Evolutionary conservation across 2,329 filamentous ascomycete species (phyloP).

Genomic region (Hirsutella minnesotensis): DNA sequence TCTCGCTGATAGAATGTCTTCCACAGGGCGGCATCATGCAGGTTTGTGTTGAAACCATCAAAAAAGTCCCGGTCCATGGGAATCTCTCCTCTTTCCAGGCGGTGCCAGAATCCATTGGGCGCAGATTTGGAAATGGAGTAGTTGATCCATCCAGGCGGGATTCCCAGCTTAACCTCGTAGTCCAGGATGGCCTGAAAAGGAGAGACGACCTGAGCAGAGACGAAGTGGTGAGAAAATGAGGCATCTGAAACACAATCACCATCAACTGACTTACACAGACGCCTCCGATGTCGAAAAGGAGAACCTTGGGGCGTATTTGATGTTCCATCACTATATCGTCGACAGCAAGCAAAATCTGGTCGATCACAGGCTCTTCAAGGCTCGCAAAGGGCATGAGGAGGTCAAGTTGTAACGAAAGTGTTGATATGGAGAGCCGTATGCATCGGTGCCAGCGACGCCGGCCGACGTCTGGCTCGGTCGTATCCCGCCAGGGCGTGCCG

Average conservation of each 20-base stretch:
- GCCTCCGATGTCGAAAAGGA: slow-evolving; percentile 92
- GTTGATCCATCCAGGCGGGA: slow-evolving; percentile 86
- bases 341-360: slow-evolving; percentile 17
- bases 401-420: neutral
- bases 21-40: slow-evolving; percentile 59
- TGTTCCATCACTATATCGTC: slow-evolving; percentile 24
- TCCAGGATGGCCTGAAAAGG: slow-evolving; percentile 89
- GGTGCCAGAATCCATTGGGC: slow-evolving; percentile 77
- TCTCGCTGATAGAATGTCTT: slow-evolving; percentile 43
- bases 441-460: neutral
- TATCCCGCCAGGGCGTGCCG: neutral
- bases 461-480: neutral
- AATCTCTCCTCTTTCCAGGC: slow-evolving; percentile 74
- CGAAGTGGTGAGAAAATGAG: neutral
- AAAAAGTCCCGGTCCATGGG: slow-evolving; percentile 67
- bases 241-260: neutral
- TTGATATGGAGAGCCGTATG: neutral
- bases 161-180: slow-evolving; percentile 65
- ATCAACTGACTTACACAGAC: slow-evolving; percentile 65
- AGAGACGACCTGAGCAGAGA: slow-evolving; percentile 58
- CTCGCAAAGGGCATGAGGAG: slow-evolving; percentile 1
- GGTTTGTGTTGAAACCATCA: slow-evolving; percentile 59
- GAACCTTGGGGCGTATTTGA: slow-evolving; percentile 50
- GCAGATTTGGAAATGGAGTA: slow-evolving; percentile 70
- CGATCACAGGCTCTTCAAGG: slow-evolving; percentile 2